Percentiles rank a stretch among this genome's conserved stretches.
Conservation (phyloP, 129 eudicot genomes). For the Centrapalus pauciflorus region DNA sequence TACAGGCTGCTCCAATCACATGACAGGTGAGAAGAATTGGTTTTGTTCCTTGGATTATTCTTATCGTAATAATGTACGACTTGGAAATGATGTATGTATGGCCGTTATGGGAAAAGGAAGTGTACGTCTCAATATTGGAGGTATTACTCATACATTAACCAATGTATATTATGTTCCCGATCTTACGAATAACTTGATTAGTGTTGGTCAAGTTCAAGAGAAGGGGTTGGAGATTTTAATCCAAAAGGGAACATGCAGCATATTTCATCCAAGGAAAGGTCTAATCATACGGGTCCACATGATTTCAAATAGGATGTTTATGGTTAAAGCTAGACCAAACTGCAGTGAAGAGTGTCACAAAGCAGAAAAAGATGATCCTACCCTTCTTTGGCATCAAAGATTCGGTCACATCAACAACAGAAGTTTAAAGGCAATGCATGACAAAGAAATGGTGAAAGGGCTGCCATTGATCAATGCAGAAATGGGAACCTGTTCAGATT, state of each 20-base stretch:
- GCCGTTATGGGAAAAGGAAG: slow-evolving; percentile 11
- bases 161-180: slow-evolving; percentile 14
- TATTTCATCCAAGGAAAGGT: slow-evolving; percentile 4
- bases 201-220: slow-evolving; percentile 3
- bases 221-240: neutral
- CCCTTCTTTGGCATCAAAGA: slow-evolving; percentile 1
- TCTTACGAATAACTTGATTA: slow-evolving; percentile 6
- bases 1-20: slow-evolving; percentile 10
- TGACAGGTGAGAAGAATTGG: slow-evolving; percentile 16
- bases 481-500: neutral
- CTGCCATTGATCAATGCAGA: neutral
- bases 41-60: neutral
- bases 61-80: neutral
- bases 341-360: neutral
- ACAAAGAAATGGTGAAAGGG: neutral
- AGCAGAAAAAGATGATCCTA: neutral
- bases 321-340: neutral
- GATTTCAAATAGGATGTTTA: slow-evolving; percentile 9
- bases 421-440: neutral
- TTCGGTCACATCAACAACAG: slow-evolving; percentile 4
- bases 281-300: neutral
- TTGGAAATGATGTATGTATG: slow-evolving; percentile 14
- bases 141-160: neutral
- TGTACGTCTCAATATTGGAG: neutral
- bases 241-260: neutral